Base-by-base conservation (phyloP, 495 filamentous ascomycete species). In the Delitschia confertaspora region DNA sequence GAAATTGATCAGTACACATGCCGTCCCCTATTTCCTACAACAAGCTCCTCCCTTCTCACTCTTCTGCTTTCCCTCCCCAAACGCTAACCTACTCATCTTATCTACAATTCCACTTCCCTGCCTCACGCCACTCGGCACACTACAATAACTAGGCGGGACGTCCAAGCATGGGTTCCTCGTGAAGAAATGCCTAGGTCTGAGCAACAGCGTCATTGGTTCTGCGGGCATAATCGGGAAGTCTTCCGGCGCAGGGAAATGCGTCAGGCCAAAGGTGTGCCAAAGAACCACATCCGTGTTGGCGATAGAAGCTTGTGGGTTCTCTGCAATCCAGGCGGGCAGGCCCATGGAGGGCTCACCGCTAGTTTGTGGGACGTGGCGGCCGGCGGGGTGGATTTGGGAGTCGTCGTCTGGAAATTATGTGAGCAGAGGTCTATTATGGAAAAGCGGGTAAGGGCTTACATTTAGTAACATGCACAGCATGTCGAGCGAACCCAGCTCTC, bases 171-270 rank as follows among this genome's bases (percentile, higher is more conserved):
- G 88, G 57, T 93, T 96, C 33, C 76, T 71, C 14, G 72, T 63
- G 62, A 95, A 95, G 72, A 95, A 96, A 67, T 95, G 78, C 14
- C 88, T 70, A 3, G 89, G 89, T 32, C 88, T 68, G 32, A 96
- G 68, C 18, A 94, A 67, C 53, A 95, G 59, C 5, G 79, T 86
- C 76, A 95, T 88, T 0, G 84, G 83, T 68, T 93, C 86, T 0
- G 81, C 84, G 1, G 88, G 89, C 89, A 96, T 96, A 54, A 96
- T 71, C 22, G 89, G 89, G 65, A 83, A 96, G 60, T 96, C 89
- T 58, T 96, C 89, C 0, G 88, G 88, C 1, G 85, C 65, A 0
- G 89, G 88, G 71, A 95, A 93, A 61, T 96, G 89, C 6, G 81
- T 88, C 4, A 95, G 67, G 21, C 89, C 89, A 56, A 95, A 96